Evolutionary conservation across 1,139 yeast species (phyloP).

Genomic region (Pichia sp.): DNA sequence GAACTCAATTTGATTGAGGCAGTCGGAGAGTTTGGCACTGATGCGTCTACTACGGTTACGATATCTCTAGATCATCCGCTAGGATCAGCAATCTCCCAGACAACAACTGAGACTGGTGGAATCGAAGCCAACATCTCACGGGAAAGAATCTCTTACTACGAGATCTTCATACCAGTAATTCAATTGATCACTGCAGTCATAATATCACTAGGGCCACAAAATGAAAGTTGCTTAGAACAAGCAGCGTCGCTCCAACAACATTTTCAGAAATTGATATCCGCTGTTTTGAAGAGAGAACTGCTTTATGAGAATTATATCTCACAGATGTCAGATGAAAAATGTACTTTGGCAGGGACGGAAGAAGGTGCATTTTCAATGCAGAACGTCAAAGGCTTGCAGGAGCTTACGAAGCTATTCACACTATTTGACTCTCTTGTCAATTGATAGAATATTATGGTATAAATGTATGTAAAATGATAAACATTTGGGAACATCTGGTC

Average conservation of each 20-base stretch:
- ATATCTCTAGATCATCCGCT: slow-evolving; percentile 53
- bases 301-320: slow-evolving; percentile 33
- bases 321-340: background rate
- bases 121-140: slow-evolving; percentile 2
- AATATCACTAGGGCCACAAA: slow-evolving; percentile 76
- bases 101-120: background rate
- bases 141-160: slow-evolving; percentile 51
- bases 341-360: background rate
- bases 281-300: slow-evolving; percentile 68
- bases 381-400: slow-evolving; percentile 36
- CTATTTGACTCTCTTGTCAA: slow-evolving; percentile 35
- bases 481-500: too few relatives aligned
- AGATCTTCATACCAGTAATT: slow-evolving; percentile 71
- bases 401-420: slow-evolving; percentile 43
- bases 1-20: slow-evolving; percentile 36
- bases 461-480: too few relatives aligned
- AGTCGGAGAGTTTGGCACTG: slow-evolving; percentile 14
- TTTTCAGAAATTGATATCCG: slow-evolving; percentile 56
- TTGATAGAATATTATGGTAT: too few relatives aligned
- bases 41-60: slow-evolving; percentile 37
- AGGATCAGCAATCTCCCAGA: slow-evolving; percentile 18
- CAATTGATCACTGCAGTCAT: slow-evolving; percentile 67
- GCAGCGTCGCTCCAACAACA: slow-evolving; percentile 51
- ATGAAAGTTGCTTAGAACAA: slow-evolving; percentile 56
- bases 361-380: slow-evolving; percentile 19